Base-by-base conservation (phyloP, 495 filamentous ascomycete species). In the Echria macrotheca region DNA sequence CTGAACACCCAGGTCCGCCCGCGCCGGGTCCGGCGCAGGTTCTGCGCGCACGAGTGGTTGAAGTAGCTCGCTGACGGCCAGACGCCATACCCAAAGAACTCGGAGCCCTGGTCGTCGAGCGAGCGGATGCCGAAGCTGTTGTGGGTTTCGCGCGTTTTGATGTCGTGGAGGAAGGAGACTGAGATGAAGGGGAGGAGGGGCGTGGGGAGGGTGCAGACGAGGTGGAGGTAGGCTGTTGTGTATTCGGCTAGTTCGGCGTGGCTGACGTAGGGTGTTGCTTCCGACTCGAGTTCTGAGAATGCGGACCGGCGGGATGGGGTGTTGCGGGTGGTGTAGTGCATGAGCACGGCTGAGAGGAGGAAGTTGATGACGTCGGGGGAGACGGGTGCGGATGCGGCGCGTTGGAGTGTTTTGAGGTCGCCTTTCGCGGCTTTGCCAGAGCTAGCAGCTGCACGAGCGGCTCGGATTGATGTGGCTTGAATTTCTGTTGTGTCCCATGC, bases 41-140 rank as follows among this genome's bases (percentile, higher is more conserved):
- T 41, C 6, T 15, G 38, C 2, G 9, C 38, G 17, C 38, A 41
- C 18, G 18, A 23, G 22, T 41, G 38, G 22, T 41, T 41, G 21
- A 41, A 41, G 19, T 41, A 41, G 19, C 38, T 41, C 19, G 38
- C 38, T 5, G 19, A 23, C 21, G 38, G 38, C 38, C 38, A 41
- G 2, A 41, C 38, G 4, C 38, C 38, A n/a, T 41, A 41, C 19
- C 38, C 38, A 41, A 41, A 41, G 38, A 41, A 41, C 38, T 41
- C 38, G 7, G 38, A 41, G 3, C 38, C 38, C 2, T n/a, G 18
- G 21, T 41, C 38, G 19, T 14, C n/a, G 8, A 41, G 21, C n/a
- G 38, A 41, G 5, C 38, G 38, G 5, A 41, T 41, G 19, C 38
- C 38, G 38, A 41, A 41, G 10, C 15, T 23, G 38, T 41, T 41